These are phyloP conservation scores for Populus ilicifolia DNA, from an alignment of 345 rosid genomes.

Conservation along the genomic window DNA sequence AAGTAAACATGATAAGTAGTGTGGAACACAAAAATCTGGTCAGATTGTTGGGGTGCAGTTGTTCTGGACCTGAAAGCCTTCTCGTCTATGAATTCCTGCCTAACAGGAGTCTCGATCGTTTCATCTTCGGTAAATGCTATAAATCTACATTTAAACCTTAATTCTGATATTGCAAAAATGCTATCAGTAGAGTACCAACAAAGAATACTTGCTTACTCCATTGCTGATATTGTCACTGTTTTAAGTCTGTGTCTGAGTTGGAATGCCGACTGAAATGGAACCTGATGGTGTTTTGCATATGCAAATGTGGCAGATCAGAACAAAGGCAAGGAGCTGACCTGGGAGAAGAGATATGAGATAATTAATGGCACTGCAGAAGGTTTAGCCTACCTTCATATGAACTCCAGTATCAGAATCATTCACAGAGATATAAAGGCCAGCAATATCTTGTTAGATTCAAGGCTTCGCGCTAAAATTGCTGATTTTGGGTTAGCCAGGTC, in stretches of 20 bases:
- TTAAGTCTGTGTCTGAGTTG: not conserved
- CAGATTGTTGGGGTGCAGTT: slow-evolving; percentile 82
- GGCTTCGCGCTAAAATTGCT: slow-evolving; percentile 82
- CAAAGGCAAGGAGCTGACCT: slow-evolving; percentile 58
- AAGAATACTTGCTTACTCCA: not conserved
- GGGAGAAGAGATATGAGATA: slow-evolving; percentile 62
- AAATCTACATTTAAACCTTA: not conserved
- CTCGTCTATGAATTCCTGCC: slow-evolving; percentile 81
- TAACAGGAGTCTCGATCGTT: slow-evolving; percentile 81
- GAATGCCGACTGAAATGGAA: not conserved
- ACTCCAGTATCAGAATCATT: slow-evolving; percentile 59
- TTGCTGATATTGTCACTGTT: not conserved
- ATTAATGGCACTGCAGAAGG: slow-evolving; percentile 87
- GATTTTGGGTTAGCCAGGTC: slow-evolving; percentile 95
- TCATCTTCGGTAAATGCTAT: slow-evolving; percentile 57
- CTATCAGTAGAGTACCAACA: not conserved
- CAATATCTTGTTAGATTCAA: slow-evolving; percentile 71
- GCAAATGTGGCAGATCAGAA: slow-evolving; percentile 44
- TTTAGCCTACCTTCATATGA: slow-evolving; percentile 75
- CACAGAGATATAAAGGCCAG: slow-evolving; percentile 94
- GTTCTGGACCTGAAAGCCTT: slow-evolving; percentile 93
- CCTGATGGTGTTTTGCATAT: not conserved
- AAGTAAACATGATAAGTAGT: slow-evolving; percentile 80
- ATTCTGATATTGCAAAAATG: slow-evolving; percentile 1
- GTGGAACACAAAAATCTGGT: slow-evolving; percentile 94